A percentile compares a stretch with the other conserved stretches of the same genome.
Conservation (phyloP, 2,329 filamentous ascomycete genomes). For the Pseudogymnoascus sp. region DNA sequence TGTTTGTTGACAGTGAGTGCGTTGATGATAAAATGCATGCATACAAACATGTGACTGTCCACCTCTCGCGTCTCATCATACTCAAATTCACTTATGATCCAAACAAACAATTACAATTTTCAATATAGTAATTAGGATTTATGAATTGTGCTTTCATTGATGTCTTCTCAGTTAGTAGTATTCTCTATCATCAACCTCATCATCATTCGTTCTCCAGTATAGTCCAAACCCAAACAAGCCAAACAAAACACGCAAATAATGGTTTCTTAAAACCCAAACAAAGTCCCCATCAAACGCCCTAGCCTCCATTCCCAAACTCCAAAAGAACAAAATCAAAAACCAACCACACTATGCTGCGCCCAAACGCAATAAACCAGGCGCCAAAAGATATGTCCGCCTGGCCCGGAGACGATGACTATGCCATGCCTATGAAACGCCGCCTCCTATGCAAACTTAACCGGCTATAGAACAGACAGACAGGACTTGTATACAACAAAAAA, state of each 20-base stretch:
- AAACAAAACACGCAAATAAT: not conserved
- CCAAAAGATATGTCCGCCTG: not conserved
- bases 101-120: not conserved
- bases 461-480: not conserved
- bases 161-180: constrained; percentile 9
- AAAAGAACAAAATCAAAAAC: not conserved
- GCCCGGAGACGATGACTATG: not conserved
- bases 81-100: not conserved
- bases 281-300: not conserved
- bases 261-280: not conserved
- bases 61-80: not conserved
- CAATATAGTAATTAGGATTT: not conserved
- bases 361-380: not conserved
- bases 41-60: not conserved
- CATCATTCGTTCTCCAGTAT: constrained; percentile 1
- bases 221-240: constrained; percentile 3
- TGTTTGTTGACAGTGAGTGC: not conserved
- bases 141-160: constrained; percentile 10
- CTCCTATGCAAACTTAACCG: not conserved
- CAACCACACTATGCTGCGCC: not conserved
- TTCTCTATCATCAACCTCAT: constrained; percentile 9
- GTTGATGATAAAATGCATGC: constrained; percentile 1
- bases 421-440: constrained; percentile 5
- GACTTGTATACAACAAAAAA: constrained; percentile 3
- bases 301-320: not conserved